Evolutionary conservation across 345 rosid genomes (phyloP).

Genomic region (Theobroma cacao): DNA sequence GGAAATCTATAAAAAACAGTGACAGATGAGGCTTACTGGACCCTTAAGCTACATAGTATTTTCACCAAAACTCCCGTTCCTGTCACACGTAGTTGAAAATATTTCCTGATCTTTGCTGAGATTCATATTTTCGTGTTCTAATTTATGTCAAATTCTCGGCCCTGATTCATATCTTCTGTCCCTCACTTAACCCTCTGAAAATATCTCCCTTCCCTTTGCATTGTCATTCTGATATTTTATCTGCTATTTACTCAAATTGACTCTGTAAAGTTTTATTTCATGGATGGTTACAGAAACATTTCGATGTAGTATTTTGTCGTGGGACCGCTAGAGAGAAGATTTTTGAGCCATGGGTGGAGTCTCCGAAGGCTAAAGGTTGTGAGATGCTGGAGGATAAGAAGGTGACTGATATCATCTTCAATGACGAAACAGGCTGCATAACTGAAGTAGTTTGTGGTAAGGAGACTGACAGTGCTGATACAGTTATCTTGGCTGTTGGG

Average conservation of each 20-base stretch:
- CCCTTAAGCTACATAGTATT: no score
- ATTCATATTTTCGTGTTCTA: background rate
- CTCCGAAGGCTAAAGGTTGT: constrained; percentile 41
- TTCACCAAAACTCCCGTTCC: background rate
- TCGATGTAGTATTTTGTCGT: constrained; percentile 45
- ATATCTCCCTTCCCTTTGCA: background rate
- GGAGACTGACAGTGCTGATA: constrained; percentile 40
- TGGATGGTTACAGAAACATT: constrained; percentile 39
- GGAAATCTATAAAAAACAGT: background rate
- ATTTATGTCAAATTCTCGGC: background rate
- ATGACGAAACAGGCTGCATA: constrained; percentile 46
- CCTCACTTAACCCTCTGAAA: background rate
- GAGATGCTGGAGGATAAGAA: constrained; percentile 29
- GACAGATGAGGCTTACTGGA: background rate
- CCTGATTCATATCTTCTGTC: background rate
- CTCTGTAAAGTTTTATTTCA: background rate
- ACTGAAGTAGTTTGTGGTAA: constrained; percentile 45
- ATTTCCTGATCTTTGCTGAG: background rate
- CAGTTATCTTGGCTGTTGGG: constrained; percentile 53
- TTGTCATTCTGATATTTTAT: background rate
- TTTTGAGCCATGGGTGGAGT: constrained; percentile 52
- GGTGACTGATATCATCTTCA: constrained; percentile 33
- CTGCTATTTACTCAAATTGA: background rate
- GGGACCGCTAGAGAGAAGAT: constrained; percentile 43
- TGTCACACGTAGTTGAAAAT: no score